Evolutionary conservation across 1,284 basidiomycete species (phyloP).

Genomic region (Lignosus rhinocerotis): DNA sequence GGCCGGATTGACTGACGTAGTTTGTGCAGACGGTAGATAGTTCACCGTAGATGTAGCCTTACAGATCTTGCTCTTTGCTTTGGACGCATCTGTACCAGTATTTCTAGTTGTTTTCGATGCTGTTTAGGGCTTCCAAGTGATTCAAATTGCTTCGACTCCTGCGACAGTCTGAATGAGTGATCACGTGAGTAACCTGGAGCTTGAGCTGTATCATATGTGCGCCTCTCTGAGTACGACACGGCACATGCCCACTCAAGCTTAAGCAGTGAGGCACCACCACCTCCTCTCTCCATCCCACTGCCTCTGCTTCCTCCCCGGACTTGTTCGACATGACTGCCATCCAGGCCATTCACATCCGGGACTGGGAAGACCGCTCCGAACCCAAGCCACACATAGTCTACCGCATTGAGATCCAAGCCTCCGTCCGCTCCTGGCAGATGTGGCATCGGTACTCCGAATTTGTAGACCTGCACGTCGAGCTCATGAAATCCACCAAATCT

Average conservation of each 20-base stretch:
- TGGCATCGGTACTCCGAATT: slow-evolving; percentile 95
- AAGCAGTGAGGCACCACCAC: neutral
- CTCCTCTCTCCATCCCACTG: neutral
- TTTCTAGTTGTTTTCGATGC: slow-evolving; percentile 9
- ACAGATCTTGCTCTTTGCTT: slow-evolving; percentile 24
- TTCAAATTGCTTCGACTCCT: neutral
- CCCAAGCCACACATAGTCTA: slow-evolving; percentile 82
- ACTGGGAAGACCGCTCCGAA: slow-evolving; percentile 62
- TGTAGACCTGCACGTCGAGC: slow-evolving; percentile 80
- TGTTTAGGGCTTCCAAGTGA: slow-evolving; percentile 6
- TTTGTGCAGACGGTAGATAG: neutral
- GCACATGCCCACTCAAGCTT: too few species aligned
- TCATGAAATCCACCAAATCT: slow-evolving; percentile 69
- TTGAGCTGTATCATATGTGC: too few species aligned
- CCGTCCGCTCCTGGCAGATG: slow-evolving; percentile 90
- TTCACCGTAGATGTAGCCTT: slow-evolving; percentile 28
- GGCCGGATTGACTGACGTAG: slow-evolving; percentile 4
- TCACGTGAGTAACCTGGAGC: neutral
- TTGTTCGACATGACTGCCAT: slow-evolving; percentile 60
- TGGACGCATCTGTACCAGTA: slow-evolving; percentile 26
- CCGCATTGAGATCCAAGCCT: slow-evolving; percentile 76
- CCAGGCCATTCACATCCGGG: slow-evolving; percentile 69
- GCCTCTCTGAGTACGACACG: too few species aligned
- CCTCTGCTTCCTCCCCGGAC: neutral
- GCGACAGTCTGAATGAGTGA: neutral